Evolutionary conservation across 768 basidiomycete genomes (phyloP), one percentile per base, ranked within the genome.

Genomic region (Gautieria morchelliformis): DNA sequence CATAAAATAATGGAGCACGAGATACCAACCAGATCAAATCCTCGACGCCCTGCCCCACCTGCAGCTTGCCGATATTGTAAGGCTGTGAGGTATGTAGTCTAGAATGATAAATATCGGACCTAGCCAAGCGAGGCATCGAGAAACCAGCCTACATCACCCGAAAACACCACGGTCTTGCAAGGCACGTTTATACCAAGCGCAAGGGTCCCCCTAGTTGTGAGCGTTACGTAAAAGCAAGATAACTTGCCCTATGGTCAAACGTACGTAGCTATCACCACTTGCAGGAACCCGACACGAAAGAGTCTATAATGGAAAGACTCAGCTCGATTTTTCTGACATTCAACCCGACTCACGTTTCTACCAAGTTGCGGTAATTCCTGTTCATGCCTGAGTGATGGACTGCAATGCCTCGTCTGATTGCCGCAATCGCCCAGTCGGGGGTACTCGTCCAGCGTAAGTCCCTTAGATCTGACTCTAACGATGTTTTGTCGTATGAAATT

Each of bases 161-260:
- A 79, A 62, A 87, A 87, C 6, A 83, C 74, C 1, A 79, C 74
- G 0, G 86, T 83, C 62, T 79, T 84, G 0, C 83, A 75, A 0
- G 86, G 86, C 0, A 84, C 85, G 63, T 88, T 88, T 63, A 88
- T 88, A 58, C 86, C 87, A 14, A 88, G 71, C 1, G 86, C 85
- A 55, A 87, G 71, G 5, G 85, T 87, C 1, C 81, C 82, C 82
- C 52, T 19, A 17, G 20, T 9, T 11, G 27, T 15, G 20, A 17
- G 17, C 9, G 20, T 24, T 35, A 47, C 11, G 20, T n/a, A 5
- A 50, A 61, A 10, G 9, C 9, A 20, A 24, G 53, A 27, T n/a
- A 17, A 33, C 51, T 32, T 8, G 2, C 10, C n/a, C 7, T 20
- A 46, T 46, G 19, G 46, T 17, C 33, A 51, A 4, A 59, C 65